phyloP scores from a whole-genome alignment of 1,284 basidiomycete species.

The Trichosporon inkin region DNA sequence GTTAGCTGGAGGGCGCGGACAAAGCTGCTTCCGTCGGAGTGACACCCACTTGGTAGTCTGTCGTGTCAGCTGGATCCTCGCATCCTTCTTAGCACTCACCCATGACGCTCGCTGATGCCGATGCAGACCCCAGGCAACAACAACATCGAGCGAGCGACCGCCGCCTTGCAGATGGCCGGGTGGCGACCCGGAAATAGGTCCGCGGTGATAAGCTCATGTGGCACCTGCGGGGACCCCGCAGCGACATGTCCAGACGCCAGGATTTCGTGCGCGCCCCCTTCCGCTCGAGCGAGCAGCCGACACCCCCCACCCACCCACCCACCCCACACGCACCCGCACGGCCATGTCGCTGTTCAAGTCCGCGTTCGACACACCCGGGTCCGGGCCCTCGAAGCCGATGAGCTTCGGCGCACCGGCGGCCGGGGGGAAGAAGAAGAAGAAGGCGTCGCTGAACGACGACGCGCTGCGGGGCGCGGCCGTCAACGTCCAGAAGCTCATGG shows the following conservation, averaged over 20 bases:
- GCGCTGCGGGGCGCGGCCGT: conserved; percentile 54
- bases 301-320: too few relatives aligned
- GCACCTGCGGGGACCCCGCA: conserved; percentile 14
- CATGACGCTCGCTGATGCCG: conserved; percentile 11
- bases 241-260: neutral
- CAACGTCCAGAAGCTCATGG: conserved; percentile 75
- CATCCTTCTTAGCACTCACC: conserved; percentile 13
- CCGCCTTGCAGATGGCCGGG: conserved; percentile 7
- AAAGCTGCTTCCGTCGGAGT: neutral
- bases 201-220: conserved; percentile 15
- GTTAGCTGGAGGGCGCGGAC: neutral
- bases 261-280: conserved; percentile 11
- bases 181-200: conserved; percentile 6
- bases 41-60: conserved; percentile 47
- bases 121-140: neutral
- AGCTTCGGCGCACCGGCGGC: neutral
- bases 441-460: conserved; percentile 46
- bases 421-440: conserved; percentile 61
- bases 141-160: neutral
- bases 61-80: conserved; percentile 2
- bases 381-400: conserved; percentile 21
- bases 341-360: conserved; percentile 45
- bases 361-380: conserved; percentile 33
- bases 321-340: neutral
- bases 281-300: neutral